Evolutionary conservation across 1,139 yeast species (phyloP).

Genomic region (Lodderomyces pseudojiufengensis): DNA sequence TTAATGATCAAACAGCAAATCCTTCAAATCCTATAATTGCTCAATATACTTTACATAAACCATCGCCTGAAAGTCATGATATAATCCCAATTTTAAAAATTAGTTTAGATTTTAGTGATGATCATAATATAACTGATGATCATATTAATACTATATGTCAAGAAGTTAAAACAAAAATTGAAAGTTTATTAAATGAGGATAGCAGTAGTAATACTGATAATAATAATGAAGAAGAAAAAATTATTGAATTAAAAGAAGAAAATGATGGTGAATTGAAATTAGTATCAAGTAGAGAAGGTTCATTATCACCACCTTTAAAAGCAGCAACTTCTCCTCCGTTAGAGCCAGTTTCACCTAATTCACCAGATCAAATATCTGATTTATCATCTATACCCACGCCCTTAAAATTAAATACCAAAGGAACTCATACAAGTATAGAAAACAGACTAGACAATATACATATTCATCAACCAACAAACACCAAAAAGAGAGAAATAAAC

Average conservation of each 20-base stretch:
- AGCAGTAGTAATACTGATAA: slow-evolving; percentile 8
- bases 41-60: slow-evolving; percentile 37
- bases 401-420: background rate
- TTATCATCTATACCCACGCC: background rate
- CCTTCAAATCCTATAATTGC: slow-evolving; percentile 43
- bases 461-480: slow-evolving; percentile 6
- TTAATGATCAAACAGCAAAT: slow-evolving; percentile 26
- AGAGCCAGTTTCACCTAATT: background rate
- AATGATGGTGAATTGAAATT: slow-evolving; percentile 13
- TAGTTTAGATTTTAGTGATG: slow-evolving; percentile 31
- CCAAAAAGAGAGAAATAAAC: slow-evolving; percentile 25
- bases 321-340: slow-evolving; percentile 7
- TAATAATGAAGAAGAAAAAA: slow-evolving; percentile 10
- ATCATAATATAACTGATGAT: slow-evolving; percentile 31
- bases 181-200: slow-evolving; percentile 22
- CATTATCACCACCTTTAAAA: slow-evolving; percentile 13
- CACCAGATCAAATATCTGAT: background rate
- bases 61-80: slow-evolving; percentile 17
- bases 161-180: slow-evolving; percentile 31
- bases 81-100: slow-evolving; percentile 40
- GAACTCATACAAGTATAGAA: background rate
- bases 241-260: slow-evolving; percentile 18
- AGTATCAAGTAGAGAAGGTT: slow-evolving; percentile 14
- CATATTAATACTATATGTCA: slow-evolving; percentile 33
- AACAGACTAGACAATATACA: background rate